These are phyloP conservation scores for Aspergillus sparsus DNA, from an alignment of 495 filamentous ascomycete genomes.

Conservation along the genomic window DNA sequence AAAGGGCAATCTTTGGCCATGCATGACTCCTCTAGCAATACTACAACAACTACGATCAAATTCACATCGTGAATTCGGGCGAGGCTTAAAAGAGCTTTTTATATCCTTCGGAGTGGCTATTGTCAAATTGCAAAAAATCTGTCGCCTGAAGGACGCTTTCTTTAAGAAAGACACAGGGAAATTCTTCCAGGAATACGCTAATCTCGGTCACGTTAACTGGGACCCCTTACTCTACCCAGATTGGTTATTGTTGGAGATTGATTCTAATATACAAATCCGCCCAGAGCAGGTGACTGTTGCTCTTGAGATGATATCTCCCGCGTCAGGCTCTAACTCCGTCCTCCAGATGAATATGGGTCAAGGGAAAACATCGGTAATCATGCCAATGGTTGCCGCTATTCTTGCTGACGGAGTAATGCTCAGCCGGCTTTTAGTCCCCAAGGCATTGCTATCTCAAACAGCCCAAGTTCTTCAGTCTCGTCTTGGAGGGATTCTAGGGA, in stretches of 20 bases:
- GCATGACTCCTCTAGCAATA: conserved; percentile 7
- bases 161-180: conserved; percentile 30
- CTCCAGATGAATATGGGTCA: conserved; percentile 77
- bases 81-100: background rate
- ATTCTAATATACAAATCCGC: conserved; percentile 63
- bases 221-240: conserved; percentile 53
- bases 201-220: conserved; percentile 57
- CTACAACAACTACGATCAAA: conserved; percentile 7
- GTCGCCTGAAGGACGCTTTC: conserved; percentile 42
- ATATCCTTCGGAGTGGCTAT: conserved; percentile 6
- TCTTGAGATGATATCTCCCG: conserved; percentile 54
- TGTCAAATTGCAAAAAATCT: conserved; percentile 6
- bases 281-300: conserved; percentile 60
- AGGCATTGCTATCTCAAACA: conserved; percentile 62
- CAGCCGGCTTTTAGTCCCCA: conserved; percentile 61
- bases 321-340: conserved; percentile 47
- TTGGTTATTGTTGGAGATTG: conserved; percentile 62
- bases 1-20: conserved; percentile 9
- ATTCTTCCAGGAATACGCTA: conserved; percentile 50
- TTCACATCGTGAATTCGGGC: conserved; percentile 1
- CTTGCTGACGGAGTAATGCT: conserved; percentile 56
- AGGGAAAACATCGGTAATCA: conserved; percentile 70
- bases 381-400: conserved; percentile 59
- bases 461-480: conserved; percentile 57
- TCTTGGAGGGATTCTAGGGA: conserved; percentile 58